These are phyloP conservation scores for Hirsutella rhossiliensis DNA, from an alignment of 2,329 filamentous ascomycete genomes.

Conservation along the genomic window DNA sequence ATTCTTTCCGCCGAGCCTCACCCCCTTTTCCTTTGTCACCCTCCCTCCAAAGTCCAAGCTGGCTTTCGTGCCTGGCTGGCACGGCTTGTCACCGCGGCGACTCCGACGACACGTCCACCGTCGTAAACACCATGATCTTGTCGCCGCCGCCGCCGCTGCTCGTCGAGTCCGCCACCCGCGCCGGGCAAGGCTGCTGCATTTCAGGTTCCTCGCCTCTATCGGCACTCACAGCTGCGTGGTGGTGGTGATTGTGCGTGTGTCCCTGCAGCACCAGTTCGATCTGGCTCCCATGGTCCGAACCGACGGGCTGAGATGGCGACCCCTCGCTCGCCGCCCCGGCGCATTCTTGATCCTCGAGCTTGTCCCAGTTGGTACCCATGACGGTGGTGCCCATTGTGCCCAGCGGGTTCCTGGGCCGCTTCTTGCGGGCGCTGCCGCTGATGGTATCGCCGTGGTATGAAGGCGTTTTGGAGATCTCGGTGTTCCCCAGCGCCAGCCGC, in stretches of 20 bases:
- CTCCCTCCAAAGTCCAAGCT: too few relatives aligned
- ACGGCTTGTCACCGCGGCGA: neutral
- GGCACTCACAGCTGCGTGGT: constrained; percentile 7
- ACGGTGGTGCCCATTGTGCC: constrained; percentile 6
- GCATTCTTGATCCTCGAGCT: constrained; percentile 15
- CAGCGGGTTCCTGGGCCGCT: constrained; percentile 4
- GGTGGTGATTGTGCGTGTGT: constrained; percentile 3
- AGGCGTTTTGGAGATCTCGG: constrained; percentile 10
- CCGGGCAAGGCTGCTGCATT: constrained; percentile 4
- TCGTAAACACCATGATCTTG: constrained; percentile 14
- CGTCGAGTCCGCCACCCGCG: constrained; percentile 1
- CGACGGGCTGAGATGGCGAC: neutral
- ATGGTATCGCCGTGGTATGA: constrained; percentile 11
- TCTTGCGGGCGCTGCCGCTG: constrained; percentile 5
- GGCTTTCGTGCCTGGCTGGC: neutral
- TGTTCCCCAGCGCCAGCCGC: constrained; percentile 24
- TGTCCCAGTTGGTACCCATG: constrained; percentile 16
- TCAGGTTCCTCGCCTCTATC: neutral
- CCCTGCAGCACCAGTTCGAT: constrained; percentile 15
- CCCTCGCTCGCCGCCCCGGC: neutral
- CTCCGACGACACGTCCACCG: constrained; percentile 13
- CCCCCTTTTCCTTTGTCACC: too few relatives aligned
- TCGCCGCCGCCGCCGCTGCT: constrained; percentile 5
- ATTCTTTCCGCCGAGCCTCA: too few relatives aligned
- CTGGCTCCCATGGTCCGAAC: constrained; percentile 13